phyloP scores from a whole-genome alignment of 164 flowering plant genomes.

The Euptelea pleiosperma region DNA sequence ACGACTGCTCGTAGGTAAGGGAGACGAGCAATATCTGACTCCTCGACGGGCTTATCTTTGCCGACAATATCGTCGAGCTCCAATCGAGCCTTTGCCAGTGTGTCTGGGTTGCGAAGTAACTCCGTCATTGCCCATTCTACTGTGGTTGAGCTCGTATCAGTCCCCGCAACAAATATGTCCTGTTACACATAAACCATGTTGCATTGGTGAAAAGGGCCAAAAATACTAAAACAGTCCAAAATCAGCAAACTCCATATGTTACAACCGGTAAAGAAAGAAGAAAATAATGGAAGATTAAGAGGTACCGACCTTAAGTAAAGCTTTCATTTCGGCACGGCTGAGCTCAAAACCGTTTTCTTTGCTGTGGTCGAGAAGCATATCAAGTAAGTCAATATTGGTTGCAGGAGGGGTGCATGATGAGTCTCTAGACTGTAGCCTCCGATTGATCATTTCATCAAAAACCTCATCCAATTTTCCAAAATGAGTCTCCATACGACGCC shows the following conservation, averaged over 20 bases:
- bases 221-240: too few relatives aligned
- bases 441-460: slow-evolving; percentile 20
- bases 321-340: not conserved
- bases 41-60: slow-evolving; percentile 11
- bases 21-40: slow-evolving; percentile 15
- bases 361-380: slow-evolving; percentile 2
- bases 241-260: not conserved
- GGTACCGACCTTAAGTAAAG: not conserved
- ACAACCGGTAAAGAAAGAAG: not conserved
- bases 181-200: not conserved
- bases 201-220: not conserved
- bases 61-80: slow-evolving; percentile 20
- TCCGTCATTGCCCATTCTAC: slow-evolving; percentile 36
- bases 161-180: slow-evolving; percentile 28
- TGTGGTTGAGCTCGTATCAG: slow-evolving; percentile 27
- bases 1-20: slow-evolving; percentile 23
- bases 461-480: not conserved
- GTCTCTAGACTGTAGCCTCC: slow-evolving; percentile 1
- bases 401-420: not conserved
- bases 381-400: slow-evolving; percentile 9
- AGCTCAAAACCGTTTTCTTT: slow-evolving; percentile 3
- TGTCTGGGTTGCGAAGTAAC: slow-evolving; percentile 16
- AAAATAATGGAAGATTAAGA: too few relatives aligned
- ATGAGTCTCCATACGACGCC: not conserved
- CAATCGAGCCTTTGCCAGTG: slow-evolving; percentile 11